Evolutionary conservation across 345 rosid genomes (phyloP), one percentile per base, ranked within the genome.

Genomic region (Gossypium mustelinum): DNA sequence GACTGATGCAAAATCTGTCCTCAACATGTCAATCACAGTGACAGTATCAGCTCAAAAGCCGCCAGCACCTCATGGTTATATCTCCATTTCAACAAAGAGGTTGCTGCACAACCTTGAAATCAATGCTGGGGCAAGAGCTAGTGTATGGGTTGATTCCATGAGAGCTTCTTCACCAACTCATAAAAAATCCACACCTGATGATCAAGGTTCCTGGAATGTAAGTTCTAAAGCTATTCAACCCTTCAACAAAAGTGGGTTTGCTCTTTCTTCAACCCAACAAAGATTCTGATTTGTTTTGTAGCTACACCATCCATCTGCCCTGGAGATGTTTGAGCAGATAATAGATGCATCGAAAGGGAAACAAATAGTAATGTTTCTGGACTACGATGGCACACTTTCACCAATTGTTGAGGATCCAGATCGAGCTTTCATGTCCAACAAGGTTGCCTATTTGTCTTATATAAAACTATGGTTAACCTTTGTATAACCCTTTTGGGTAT

Each of bases 351-450:
- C 98, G 0, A 76, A 62, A 72, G 98, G 97, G 72, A 94, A 94
- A 76, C 89, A 94, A 67, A 91, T 94, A 13, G 97, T 91, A 10
- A 88, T 94, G 97, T 94, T 94, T 76, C 82, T 94, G 48, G 98
- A 94, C 56, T 94, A 94, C 22, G 98, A 94, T 55, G 98, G 98
- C 56, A 94, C 98, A 14, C 97, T 94, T 61, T 94, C 98, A 1
- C 98, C 98, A 17, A 94, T 94, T 48, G 98, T 94, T 16, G 88
- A 87, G 50, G 93, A 94, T 68, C 98, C 98, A 5, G 98, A 94
- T 68, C 78, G 79, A 80, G 98, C 98, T 79, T 94, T 87, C 88
- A 92, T 94, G 98, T 89, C 98, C 73, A 85, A 74, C 25, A 86
- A 92, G 91, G 98, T 92, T 58, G 22, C 41, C 66, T n/a, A 13